A percentile compares a stretch with the other conserved stretches of the same genome.
Evolutionary conservation across 2,329 filamentous ascomycete genomes (phyloP).

Genomic region (Apiospora koreana): DNA sequence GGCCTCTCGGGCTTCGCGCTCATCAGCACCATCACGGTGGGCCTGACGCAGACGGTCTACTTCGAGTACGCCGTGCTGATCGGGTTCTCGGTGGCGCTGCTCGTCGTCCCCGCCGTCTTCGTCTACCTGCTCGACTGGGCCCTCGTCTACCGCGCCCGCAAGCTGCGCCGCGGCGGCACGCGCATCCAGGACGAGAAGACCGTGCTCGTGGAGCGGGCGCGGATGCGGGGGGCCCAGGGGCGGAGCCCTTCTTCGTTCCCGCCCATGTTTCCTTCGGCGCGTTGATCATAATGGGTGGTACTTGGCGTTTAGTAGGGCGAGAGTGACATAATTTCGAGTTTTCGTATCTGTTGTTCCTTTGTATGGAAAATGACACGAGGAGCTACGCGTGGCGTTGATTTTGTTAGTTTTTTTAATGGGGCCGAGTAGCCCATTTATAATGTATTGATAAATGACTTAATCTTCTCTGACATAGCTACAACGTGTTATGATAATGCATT

Average conservation of each 20-base stretch:
- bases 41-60: slow-evolving; percentile 28
- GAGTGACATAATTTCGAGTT: no score
- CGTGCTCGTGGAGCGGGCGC: not conserved
- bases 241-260: not conserved
- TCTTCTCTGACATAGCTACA: not conserved
- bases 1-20: slow-evolving; percentile 30
- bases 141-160: not conserved
- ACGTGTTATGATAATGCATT: no score
- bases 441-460: not conserved
- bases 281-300: no score
- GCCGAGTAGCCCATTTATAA: no score
- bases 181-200: not conserved
- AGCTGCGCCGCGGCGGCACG: not conserved
- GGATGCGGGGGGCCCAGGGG: not conserved
- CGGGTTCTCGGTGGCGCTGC: slow-evolving; percentile 21
- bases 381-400: no score
- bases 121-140: slow-evolving; percentile 9
- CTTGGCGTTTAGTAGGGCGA: no score
- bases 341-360: no score
- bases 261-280: not conserved
- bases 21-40: slow-evolving; percentile 29
- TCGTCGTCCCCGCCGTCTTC: not conserved
- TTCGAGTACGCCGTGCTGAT: slow-evolving; percentile 28
- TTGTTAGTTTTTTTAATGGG: no score
- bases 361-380: no score